Evolutionary conservation across 176 grass and related monocot genomes (phyloP), one percentile per base, ranked within the genome.

Genomic region (Musa acuminata): DNA sequence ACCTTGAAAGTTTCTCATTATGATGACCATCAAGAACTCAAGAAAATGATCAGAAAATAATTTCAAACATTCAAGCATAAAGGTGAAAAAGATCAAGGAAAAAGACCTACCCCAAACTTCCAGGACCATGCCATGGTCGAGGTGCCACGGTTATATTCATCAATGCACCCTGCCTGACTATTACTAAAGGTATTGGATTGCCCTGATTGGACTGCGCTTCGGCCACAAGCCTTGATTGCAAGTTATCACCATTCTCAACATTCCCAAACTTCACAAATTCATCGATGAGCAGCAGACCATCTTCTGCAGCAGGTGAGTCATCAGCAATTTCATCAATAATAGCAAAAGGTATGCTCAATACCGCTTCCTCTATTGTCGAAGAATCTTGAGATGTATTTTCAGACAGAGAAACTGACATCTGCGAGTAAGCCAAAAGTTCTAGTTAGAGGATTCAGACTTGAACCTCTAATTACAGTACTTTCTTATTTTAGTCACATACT

Each of bases 201-300:
- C 85, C 79, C 69, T 87, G 82, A 13, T 84, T 94, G 7, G 86
- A 93, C 78, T 85, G 27, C 65, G 90, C 77, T 88, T 99, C 88
- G 58, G 75, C 80, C 23, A 91, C 23, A 63, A 98, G 88, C 70
- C 82, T 91, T 81, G 84, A 84, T 78, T 99, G 90, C 76, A 94
- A 86, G 49, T 83, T 84, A 58, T 85, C 80, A 11, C 90, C 86
- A 58, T 82, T 85, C 80, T 89, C 86, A 13, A 91, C 90, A 76
- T 76, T 94, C 21, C 95, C 90, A 84, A 91, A 99, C 67, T 93
- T 91, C 35, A 94, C 80, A 76, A 99, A 91, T 74, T 94, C 90
- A 65, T 99, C 90, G 14, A 88, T 86, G 75, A 94, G 84, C 48
- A 87, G 86, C 80, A 99, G 83, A 62, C 90, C 90, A 78, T 94